A percentile compares a stretch with the other conserved stretches of the same genome.
These are phyloP conservation scores for Trichosporon sp. DNA, from an alignment of 1,284 basidiomycete species.

Conservation along the genomic window DNA sequence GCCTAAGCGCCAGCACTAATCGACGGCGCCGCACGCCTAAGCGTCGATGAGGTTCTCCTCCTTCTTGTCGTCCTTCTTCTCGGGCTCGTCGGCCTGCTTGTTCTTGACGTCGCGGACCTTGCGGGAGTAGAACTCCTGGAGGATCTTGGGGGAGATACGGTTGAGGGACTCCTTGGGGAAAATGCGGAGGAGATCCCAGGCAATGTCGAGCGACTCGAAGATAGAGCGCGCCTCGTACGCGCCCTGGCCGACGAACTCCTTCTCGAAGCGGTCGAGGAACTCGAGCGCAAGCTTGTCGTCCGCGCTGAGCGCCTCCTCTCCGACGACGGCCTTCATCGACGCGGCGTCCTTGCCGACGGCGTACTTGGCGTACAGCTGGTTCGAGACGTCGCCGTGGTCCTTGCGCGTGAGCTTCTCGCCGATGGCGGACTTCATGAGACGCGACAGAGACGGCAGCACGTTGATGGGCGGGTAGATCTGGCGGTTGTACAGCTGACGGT, in stretches of 20 bases:
- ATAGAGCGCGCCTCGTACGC: conserved; percentile 92
- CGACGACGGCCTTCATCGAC: conserved; percentile 98
- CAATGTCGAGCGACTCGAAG: conserved; percentile 95
- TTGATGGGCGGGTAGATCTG: conserved; percentile 99
- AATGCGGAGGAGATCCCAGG: conserved; percentile 93
- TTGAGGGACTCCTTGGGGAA: conserved; percentile 99
- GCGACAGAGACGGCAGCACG: conserved; percentile 95
- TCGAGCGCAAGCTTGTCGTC: conserved; percentile 60
- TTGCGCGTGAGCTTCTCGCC: conserved; percentile 95
- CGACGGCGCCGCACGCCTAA: not conserved
- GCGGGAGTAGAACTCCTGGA: conserved; percentile 26
- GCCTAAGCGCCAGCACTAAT: no score
- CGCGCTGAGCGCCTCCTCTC: conserved; percentile 89
- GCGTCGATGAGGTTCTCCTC: conserved; percentile 22
- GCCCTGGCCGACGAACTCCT: conserved; percentile 92
- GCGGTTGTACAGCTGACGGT: conserved; percentile 62
- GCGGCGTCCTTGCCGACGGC: conserved; percentile 97
- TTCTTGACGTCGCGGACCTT: conserved; percentile 18
- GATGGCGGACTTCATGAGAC: conserved; percentile 99
- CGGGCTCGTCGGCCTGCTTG: conserved; percentile 7
- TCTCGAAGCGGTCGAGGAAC: conserved; percentile 92
- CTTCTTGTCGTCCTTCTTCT: conserved; percentile 8
- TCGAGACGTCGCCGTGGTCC: conserved; percentile 98
- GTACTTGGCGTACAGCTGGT: conserved; percentile 97
- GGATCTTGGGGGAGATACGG: conserved; percentile 73